A percentile compares a stretch with the other conserved stretches of the same genome.
Evolutionary conservation across 2,329 filamentous ascomycete species (phyloP).

Genomic region (Gremmenia infestans): DNA sequence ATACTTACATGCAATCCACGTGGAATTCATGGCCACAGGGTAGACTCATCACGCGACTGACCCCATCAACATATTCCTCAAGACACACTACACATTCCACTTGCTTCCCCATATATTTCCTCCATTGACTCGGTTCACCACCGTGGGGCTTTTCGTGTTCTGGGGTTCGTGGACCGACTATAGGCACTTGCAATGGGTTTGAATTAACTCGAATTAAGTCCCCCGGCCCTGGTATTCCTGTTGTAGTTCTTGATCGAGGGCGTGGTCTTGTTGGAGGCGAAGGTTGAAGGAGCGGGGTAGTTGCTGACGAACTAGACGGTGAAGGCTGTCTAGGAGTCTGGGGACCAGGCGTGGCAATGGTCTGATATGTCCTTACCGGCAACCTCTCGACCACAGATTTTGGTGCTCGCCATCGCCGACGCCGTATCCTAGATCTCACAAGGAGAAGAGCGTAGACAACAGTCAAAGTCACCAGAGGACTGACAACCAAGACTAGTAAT

Average conservation of each 20-base stretch:
- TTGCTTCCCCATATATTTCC: constrained; percentile 61
- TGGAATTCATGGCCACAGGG: constrained; percentile 98
- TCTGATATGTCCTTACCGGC: constrained; percentile 94
- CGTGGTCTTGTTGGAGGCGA: constrained; percentile 47
- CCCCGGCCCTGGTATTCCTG: constrained; percentile 50
- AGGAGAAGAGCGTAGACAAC: constrained; percentile 88
- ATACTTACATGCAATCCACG: constrained; percentile 91
- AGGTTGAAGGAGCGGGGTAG: constrained; percentile 70
- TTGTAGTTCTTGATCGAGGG: constrained; percentile 61
- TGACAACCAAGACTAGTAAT: constrained; percentile 91
- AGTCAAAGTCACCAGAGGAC: constrained; percentile 84
- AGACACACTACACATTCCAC: constrained; percentile 94
- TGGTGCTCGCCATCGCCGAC: constrained; percentile 90
- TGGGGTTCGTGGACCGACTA: constrained; percentile 17
- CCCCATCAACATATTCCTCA: constrained; percentile 92
- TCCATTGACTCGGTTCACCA: constrained; percentile 51
- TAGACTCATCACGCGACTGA: constrained; percentile 92
- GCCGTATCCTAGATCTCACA: constrained; percentile 79
- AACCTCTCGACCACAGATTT: constrained; percentile 92
- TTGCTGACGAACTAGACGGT: constrained; percentile 61
- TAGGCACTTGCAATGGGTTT: constrained; percentile 26
- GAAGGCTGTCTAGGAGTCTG: constrained; percentile 56
- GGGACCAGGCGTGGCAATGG: constrained; percentile 61
- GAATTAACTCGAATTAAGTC: constrained; percentile 42
- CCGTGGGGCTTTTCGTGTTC: constrained; percentile 44